A percentile compares a stretch with the other conserved stretches of the same genome.
Evolutionary conservation across 148 eudicot genomes (phyloP).

Genomic region (Rhododendron ovatum): DNA sequence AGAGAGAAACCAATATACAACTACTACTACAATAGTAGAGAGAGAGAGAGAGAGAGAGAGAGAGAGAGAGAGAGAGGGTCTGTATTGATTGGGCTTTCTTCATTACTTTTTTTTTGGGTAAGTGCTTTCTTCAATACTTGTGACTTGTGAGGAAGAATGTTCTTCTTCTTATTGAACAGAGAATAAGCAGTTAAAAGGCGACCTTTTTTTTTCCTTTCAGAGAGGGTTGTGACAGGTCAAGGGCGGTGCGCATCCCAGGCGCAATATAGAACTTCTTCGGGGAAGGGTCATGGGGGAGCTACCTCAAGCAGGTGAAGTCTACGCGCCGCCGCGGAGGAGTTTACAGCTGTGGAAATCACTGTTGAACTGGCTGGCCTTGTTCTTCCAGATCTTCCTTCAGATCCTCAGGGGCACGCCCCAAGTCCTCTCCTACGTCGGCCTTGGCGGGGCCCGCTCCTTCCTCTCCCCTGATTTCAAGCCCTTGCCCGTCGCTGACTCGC

Average conservation of each 20-base stretch:
- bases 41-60: not conserved
- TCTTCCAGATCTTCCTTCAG: slow-evolving; percentile 93
- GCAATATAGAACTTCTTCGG: not conserved
- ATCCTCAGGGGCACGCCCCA: slow-evolving; percentile 74
- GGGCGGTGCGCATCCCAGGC: slow-evolving; percentile 5
- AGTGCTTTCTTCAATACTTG: not conserved
- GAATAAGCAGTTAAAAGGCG: not conserved
- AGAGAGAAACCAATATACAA: slow-evolving; percentile 2
- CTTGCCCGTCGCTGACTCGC: slow-evolving; percentile 65
- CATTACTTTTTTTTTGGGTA: not conserved
- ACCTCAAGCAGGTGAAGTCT: slow-evolving; percentile 53
- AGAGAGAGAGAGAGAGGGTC: not conserved
- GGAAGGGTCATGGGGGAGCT: slow-evolving; percentile 33
- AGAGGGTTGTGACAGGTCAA: not conserved
- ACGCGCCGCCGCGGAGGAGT: slow-evolving; percentile 50
- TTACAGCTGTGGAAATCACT: slow-evolving; percentile 75
- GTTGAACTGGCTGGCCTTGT: slow-evolving; percentile 76
- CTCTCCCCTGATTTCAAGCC: slow-evolving; percentile 68
- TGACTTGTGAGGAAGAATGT: not conserved
- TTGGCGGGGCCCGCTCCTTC: slow-evolving; percentile 33
- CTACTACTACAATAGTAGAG: not conserved
- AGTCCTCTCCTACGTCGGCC: slow-evolving; percentile 53
- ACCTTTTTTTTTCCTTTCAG: not conserved
- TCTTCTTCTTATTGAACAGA: not conserved
- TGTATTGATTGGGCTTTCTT: not conserved